Base-by-base conservation (phyloP, 345 rosid genomes). In the Durio zibethinus region DNA sequence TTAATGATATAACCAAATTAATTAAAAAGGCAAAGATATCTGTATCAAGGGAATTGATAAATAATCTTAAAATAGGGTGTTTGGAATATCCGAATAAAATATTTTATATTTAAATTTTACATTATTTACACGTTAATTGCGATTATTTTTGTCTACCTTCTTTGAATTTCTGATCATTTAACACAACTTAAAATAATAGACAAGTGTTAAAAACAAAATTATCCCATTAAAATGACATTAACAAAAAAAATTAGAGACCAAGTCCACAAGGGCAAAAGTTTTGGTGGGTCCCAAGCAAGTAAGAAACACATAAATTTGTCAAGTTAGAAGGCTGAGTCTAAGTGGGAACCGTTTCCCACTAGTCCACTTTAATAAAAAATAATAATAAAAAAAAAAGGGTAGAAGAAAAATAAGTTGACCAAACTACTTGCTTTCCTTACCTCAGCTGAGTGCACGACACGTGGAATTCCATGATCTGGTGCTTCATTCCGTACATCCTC, bases 261-360 rank as follows among this genome's bases (percentile, higher is more conserved):
- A 72, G 62, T 72, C 71, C 43, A 31, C 23, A 4, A 10, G 16
- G 7, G 52, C 62, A 52, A 53, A 50, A 72, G 5, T 50, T 50
- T 14, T 52, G 61, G 75, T 72, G 61, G 75, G 75, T 35, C 62
- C 75, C 52, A 10, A 72, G 4, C 45, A 52, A 52, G 75, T n/a
- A 47, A 52, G 61, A 33, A 52, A 52, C 75, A 52, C 45, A 72
- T 5, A 33, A 40, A 15, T 20, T 52, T 72, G 43, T 33, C 73
- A 69, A 69, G 10, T 45, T 72, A 20, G 73, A 69, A 69, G 73
- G 56, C 38, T 27, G 73, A 15, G 36, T 69, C 40, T 3, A 15
- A 7, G 56, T 45, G 73, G 56, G 54, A 15, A n/a, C 42, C 10
- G 14, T 18, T 50, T 10, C 62, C 60, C 43, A 12, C 40, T 33